Evolutionary conservation across 129 eudicot species (phyloP).

Genomic region (Saussurea involucrata): DNA sequence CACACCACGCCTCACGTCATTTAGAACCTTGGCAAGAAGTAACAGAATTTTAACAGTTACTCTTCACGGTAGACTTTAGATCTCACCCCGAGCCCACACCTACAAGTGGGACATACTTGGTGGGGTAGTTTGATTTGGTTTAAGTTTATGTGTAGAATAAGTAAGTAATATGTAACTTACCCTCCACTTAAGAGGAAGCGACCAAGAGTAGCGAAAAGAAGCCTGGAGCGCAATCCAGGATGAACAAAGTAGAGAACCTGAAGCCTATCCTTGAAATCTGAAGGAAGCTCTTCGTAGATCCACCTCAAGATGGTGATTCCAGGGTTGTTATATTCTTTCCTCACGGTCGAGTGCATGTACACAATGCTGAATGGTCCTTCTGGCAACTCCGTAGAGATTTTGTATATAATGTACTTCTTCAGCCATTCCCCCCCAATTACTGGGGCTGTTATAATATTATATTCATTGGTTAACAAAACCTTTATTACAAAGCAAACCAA

Average conservation of each 20-base stretch:
- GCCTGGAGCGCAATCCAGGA: slow-evolving; percentile 91
- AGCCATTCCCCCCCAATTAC: slow-evolving; percentile 67
- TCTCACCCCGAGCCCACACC: too few species aligned
- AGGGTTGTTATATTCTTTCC: slow-evolving; percentile 84
- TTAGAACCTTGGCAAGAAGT: too few species aligned
- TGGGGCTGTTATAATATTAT: slow-evolving; percentile 58
- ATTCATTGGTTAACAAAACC: neutral
- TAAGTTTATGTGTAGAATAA: neutral
- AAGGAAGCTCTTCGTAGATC: slow-evolving; percentile 91
- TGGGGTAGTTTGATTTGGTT: too few species aligned
- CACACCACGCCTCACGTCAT: too few species aligned
- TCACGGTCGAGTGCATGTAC: slow-evolving; percentile 82
- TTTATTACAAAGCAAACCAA: neutral
- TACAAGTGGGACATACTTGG: too few species aligned
- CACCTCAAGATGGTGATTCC: slow-evolving; percentile 85
- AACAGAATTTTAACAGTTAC: neutral
- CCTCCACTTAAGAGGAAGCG: slow-evolving; percentile 83
- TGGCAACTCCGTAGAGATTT: slow-evolving; percentile 69
- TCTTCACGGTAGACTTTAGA: neutral
- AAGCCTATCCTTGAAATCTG: slow-evolving; percentile 77
- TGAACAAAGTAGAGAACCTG: slow-evolving; percentile 88
- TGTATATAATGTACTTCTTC: slow-evolving; percentile 69
- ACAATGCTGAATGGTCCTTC: slow-evolving; percentile 80
- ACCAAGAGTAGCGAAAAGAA: slow-evolving; percentile 87
- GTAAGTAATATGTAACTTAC: slow-evolving; percentile 37